phyloP scores from a whole-genome alignment of 2,329 filamentous ascomycete genomes.

The Magnaporthiopsis rhizophila region DNA sequence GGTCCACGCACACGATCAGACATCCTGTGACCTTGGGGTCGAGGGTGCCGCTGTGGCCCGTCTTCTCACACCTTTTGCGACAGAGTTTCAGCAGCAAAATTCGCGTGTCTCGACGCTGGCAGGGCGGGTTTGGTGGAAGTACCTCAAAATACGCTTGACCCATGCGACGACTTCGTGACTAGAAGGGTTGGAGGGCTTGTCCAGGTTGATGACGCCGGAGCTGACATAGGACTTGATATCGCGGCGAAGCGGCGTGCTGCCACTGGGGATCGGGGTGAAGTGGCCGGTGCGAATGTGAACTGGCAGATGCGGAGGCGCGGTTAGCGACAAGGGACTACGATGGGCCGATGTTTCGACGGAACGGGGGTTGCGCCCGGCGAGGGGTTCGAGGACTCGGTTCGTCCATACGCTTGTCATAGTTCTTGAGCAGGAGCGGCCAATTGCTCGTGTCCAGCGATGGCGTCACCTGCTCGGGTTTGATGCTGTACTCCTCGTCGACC shows the following conservation, averaged over 20 bases:
- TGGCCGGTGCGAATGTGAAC: slow-evolving; percentile 90
- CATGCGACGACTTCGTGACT: slow-evolving; percentile 98
- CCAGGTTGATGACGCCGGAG: slow-evolving; percentile 96
- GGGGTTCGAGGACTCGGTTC: slow-evolving; percentile 23
- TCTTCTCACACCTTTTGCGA: slow-evolving; percentile 74
- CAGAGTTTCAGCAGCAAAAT: slow-evolving; percentile 12
- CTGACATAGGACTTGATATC: slow-evolving; percentile 96
- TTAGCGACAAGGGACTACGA: slow-evolving; percentile 1
- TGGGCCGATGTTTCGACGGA: background rate
- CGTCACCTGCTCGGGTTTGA: slow-evolving; percentile 82
- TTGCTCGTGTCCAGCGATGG: slow-evolving; percentile 76
- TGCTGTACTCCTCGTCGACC: slow-evolving; percentile 72
- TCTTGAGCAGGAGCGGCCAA: slow-evolving; percentile 92
- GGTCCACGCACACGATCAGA: slow-evolving; percentile 59
- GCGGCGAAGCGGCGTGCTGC: slow-evolving; percentile 83
- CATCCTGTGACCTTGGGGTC: slow-evolving; percentile 81
- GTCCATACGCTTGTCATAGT: slow-evolving; percentile 81
- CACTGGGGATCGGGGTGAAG: slow-evolving; percentile 93
- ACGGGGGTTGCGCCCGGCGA: background rate
- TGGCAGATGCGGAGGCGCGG: slow-evolving; percentile 28
- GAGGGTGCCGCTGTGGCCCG: slow-evolving; percentile 94
- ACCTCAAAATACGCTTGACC: slow-evolving; percentile 96
- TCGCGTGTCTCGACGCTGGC: background rate
- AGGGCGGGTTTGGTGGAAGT: slow-evolving; percentile 20
- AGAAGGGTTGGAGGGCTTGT: slow-evolving; percentile 95